Evolutionary conservation across 345 rosid genomes (phyloP), one percentile per base, ranked within the genome.

Genomic region (Pistacia atlantica): DNA sequence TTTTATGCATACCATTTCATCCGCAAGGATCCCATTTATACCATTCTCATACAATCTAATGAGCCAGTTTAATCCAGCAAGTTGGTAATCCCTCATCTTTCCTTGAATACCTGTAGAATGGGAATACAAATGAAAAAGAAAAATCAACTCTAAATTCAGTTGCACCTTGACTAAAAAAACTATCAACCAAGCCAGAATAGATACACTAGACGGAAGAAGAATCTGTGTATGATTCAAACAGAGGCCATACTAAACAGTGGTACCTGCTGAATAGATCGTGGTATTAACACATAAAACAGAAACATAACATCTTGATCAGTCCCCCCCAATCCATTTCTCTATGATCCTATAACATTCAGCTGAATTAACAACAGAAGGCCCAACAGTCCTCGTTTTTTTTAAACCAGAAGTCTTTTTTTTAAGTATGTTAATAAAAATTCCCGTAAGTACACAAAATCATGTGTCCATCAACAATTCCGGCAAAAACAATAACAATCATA

Each of bases 21-120:
- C 98, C 7, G 97, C 99, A 74, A 96, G 94, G 76, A 96, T 96
- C 72, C 98, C 99, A 77, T 96, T 96, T 42, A 96, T 94, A 69
- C 98, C 97, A 84, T 96, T 96, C 87, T 96, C 99, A 71, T 96
- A 93, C 71, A 96, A 89, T 54, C 97, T 84, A 73, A 93, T 94
- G 73, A 94, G 97, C 99, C 99, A 94, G 83, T 96, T 96, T 74
- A 96, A 77, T 69, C 98, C 99, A 72, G 97, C 99, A 80, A 96
- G 90, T 71, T 96, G 99, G 80, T 96, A 96, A 85, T 96, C 99
- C 88, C 99, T 92, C 90, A 94, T 82, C 85, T 92, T 96, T 76
- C 99, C 99, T 77, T 91, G 93, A 77, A 96, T 96, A 81, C 97
- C 99, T 96, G 84, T 67, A 74, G 11, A 74, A 64, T 14, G 12